phyloP scores from a whole-genome alignment of 2,329 filamentous ascomycete species.

The Dactylellina cionopaga region DNA sequence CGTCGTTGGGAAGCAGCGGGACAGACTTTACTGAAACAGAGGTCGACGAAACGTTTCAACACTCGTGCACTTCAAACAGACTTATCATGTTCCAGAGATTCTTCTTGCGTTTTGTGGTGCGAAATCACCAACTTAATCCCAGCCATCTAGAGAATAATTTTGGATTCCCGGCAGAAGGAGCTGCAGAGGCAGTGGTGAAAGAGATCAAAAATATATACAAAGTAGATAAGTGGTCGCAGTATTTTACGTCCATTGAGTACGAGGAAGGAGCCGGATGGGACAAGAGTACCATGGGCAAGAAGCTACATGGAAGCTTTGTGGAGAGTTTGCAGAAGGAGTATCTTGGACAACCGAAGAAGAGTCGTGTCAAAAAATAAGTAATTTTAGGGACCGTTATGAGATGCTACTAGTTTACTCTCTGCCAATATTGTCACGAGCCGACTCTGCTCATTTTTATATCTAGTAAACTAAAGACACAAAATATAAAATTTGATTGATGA shows the following conservation, averaged over 20 bases:
- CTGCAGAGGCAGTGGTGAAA: not conserved
- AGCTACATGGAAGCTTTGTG: not conserved
- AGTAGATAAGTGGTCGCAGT: not conserved
- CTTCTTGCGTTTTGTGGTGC: not conserved
- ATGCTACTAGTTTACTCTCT: too few relatives aligned
- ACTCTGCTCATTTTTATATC: too few relatives aligned
- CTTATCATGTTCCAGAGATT: constrained; percentile 4
- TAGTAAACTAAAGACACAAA: too few relatives aligned
- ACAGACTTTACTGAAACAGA: not conserved
- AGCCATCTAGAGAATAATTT: not conserved
- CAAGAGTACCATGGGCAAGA: not conserved
- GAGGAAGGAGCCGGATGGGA: not conserved
- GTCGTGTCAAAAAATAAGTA: too few relatives aligned
- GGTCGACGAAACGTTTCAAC: not conserved
- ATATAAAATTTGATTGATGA: too few relatives aligned
- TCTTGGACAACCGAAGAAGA: too few relatives aligned
- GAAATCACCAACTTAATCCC: not conserved
- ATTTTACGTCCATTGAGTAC: not conserved
- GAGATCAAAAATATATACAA: not conserved
- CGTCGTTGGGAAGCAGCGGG: not conserved
- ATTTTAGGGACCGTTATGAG: too few relatives aligned
- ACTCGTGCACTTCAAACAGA: not conserved
- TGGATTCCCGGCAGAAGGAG: not conserved
- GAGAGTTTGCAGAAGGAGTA: not conserved
- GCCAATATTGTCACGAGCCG: too few relatives aligned